phyloP scores from a whole-genome alignment of 208 protist species.

The Acanthamoeba sp. region DNA sequence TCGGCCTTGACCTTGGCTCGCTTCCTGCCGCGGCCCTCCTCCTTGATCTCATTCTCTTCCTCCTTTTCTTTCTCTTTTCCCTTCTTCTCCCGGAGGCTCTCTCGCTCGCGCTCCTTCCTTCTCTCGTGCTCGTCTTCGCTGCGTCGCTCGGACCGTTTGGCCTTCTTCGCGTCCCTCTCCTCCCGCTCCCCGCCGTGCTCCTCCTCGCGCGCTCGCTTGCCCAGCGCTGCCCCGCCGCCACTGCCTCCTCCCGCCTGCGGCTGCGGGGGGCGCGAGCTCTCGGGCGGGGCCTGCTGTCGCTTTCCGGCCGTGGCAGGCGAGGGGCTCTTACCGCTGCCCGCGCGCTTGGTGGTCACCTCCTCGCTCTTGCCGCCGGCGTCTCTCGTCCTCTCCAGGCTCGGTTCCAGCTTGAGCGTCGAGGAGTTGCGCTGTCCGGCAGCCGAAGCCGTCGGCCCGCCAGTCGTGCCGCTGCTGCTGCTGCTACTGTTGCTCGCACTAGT shows the following conservation, averaged over 20 bases:
- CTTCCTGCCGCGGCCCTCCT: background rate
- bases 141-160: background rate
- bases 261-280: background rate
- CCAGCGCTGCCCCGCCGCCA: background rate
- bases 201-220: background rate
- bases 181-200: background rate
- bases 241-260: background rate
- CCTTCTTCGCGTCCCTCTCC: background rate
- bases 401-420: background rate
- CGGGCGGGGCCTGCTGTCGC: too few relatives aligned
- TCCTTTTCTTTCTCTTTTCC: slow-evolving; percentile 9
- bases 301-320: background rate
- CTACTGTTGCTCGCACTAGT: background rate
- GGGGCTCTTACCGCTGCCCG: background rate
- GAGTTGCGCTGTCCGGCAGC: too few relatives aligned
- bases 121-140: background rate
- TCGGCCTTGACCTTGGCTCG: background rate
- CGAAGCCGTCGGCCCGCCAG: too few relatives aligned
- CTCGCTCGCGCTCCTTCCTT: background rate
- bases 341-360: background rate
- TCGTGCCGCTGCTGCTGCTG: too few relatives aligned
- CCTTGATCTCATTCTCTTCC: background rate
- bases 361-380: background rate
- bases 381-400: background rate
- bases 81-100: background rate